Conservation (phyloP, 495 filamentous ascomycete species). For the Xylaria nigripes region DNA sequence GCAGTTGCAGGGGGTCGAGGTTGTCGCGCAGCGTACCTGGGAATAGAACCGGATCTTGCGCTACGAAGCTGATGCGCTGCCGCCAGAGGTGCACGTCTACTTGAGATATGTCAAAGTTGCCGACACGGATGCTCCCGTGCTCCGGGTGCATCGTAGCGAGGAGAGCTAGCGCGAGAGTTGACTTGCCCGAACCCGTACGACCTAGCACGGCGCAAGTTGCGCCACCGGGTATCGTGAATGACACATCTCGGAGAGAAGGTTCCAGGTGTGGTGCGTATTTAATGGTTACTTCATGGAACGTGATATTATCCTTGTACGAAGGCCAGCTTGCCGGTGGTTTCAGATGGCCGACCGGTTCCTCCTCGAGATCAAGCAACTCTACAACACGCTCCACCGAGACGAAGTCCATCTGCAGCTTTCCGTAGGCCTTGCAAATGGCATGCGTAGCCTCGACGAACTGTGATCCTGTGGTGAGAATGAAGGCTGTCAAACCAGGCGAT, state of each 20-base stretch:
- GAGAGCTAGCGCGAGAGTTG: conserved; percentile 49
- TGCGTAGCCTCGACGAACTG: conserved; percentile 64
- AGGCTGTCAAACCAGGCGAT: conserved; percentile 66
- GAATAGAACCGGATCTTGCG: conserved; percentile 56
- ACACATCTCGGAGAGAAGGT: conserved; percentile 55
- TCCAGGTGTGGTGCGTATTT: conserved; percentile 69
- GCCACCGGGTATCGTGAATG: conserved; percentile 62
- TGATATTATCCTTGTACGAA: conserved; percentile 55
- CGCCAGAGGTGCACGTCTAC: conserved; percentile 49
- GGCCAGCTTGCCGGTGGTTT: conserved; percentile 72
- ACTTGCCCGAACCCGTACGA: conserved; percentile 57
- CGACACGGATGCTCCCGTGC: conserved; percentile 45
- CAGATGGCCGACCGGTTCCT: conserved; percentile 58
- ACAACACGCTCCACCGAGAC: conserved; percentile 79
- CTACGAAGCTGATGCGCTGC: conserved; percentile 50
- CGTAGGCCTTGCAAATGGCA: conserved; percentile 62
- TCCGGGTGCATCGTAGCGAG: conserved; percentile 44
- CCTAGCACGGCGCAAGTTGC: conserved; percentile 61
- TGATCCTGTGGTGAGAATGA: conserved; percentile 56
- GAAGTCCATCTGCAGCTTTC: conserved; percentile 81
- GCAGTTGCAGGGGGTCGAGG: conserved; percentile 44
- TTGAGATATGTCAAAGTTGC: conserved; percentile 40
- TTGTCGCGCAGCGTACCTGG: conserved; percentile 48
- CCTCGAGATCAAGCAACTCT: conserved; percentile 65
- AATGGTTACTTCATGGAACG: conserved; percentile 68